These are phyloP conservation scores for Hysterangium stoloniferum DNA, from an alignment of 768 basidiomycete genomes.

Conservation along the genomic window DNA sequence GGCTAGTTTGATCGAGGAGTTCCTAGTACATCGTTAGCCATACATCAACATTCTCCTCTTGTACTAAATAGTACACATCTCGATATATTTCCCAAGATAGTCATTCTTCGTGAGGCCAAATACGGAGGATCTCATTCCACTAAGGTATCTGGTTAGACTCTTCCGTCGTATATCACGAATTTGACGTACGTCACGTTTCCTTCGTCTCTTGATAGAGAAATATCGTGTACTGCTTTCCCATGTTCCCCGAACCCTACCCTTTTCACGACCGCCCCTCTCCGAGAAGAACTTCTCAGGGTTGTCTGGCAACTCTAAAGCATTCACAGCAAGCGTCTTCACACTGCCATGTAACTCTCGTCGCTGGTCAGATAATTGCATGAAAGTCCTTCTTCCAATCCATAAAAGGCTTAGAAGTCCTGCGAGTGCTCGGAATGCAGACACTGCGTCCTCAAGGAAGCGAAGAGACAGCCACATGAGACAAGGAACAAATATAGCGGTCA, in stretches of 20 bases:
- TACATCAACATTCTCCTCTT: background rate
- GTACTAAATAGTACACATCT: background rate
- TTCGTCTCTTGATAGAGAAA: constrained; percentile 68
- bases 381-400: constrained; percentile 47
- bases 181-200: constrained; percentile 56
- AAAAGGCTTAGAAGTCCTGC: constrained; percentile 54
- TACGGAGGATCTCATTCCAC: constrained; percentile 78
- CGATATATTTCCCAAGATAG: constrained; percentile 48
- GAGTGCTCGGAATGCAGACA: constrained; percentile 73
- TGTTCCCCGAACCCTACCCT: constrained; percentile 55
- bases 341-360: constrained; percentile 55
- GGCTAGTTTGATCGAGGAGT: background rate
- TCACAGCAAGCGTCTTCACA: constrained; percentile 56
- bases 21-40: no score
- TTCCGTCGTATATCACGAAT: background rate
- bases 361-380: constrained; percentile 44
- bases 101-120: constrained; percentile 28
- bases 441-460: constrained; percentile 81
- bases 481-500: constrained; percentile 58
- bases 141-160: background rate
- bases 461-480: constrained; percentile 84
- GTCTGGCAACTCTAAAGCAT: constrained; percentile 52
- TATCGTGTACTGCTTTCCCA: constrained; percentile 72
- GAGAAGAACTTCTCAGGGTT: constrained; percentile 64
- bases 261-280: constrained; percentile 51